Conservation (phyloP, 1,139 yeast species). For the Meyerozyma sp. region DNA sequence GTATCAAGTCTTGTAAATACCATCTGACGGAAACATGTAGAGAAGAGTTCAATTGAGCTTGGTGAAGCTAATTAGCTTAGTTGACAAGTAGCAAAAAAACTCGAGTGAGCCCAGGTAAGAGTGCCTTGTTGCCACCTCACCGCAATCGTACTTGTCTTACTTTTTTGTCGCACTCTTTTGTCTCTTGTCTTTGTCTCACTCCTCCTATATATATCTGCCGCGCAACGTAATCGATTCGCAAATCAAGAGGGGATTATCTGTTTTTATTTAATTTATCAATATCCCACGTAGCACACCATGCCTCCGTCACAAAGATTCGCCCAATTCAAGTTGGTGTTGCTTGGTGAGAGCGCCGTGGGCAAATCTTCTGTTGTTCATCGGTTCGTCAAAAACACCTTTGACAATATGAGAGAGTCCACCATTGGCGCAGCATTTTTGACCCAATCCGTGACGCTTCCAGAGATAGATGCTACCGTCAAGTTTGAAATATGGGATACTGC, state of each 20-base stretch:
- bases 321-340: constrained; percentile 12
- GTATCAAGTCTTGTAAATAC: background rate
- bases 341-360: constrained; percentile 15
- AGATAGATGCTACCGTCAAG: constrained; percentile 19
- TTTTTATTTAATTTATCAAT: background rate
- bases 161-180: too few relatives aligned
- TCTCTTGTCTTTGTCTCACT: background rate
- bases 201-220: background rate
- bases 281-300: background rate
- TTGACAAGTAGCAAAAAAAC: too few relatives aligned
- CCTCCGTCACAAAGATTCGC: constrained; percentile 3
- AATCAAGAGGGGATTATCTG: background rate
- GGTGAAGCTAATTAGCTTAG: too few relatives aligned
- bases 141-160: too few relatives aligned
- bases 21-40: background rate
- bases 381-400: constrained; percentile 68
- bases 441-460: constrained; percentile 47
- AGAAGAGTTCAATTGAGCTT: too few relatives aligned
- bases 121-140: too few relatives aligned
- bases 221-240: background rate
- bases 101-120: too few relatives aligned
- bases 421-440: constrained; percentile 97
- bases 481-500: constrained; percentile 53
- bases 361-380: constrained; percentile 11
- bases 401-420: constrained; percentile 89